phyloP scores from a whole-genome alignment of 352 stramenopile genomes.

The Chrysophaeum taylorii region DNA sequence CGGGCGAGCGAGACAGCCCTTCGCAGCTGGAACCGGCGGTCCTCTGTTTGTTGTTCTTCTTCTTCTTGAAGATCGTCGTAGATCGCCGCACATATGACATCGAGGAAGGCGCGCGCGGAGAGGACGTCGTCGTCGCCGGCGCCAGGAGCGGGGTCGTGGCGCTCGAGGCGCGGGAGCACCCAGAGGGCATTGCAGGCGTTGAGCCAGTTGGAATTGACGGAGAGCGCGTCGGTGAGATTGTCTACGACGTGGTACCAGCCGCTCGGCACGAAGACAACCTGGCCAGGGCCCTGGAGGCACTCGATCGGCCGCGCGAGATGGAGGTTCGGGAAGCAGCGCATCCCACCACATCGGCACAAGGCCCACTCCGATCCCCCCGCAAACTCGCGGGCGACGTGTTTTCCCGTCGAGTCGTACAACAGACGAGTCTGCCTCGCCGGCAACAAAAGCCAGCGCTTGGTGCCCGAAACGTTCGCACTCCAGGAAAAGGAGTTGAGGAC shows the following conservation, averaged over 20 bases:
- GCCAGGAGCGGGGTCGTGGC: not conserved
- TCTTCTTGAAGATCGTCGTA: no score
- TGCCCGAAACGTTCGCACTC: conserved; percentile 86
- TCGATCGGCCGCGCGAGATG: conserved; percentile 24
- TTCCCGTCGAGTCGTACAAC: conserved; percentile 20
- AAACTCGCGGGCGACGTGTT: conserved; percentile 9
- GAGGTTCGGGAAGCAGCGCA: conserved; percentile 23
- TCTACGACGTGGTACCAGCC: conserved; percentile 87
- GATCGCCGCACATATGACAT: no score
- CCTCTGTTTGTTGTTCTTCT: no score
- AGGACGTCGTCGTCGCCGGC: no score
- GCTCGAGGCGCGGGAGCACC: not conserved
- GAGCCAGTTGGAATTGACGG: conserved; percentile 96
- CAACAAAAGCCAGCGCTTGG: conserved; percentile 83
- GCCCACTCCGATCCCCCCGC: conserved; percentile 19
- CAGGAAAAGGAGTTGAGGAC: conserved; percentile 92
- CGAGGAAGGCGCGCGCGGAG: no score
- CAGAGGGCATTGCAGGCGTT: conserved; percentile 59
- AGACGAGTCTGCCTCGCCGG: conserved; percentile 46
- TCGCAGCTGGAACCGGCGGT: no score
- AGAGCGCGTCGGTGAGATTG: conserved; percentile 81
- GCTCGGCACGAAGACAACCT: conserved; percentile 88
- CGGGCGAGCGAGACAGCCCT: no score
- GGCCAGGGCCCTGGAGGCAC: conserved; percentile 48
- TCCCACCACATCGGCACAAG: conserved; percentile 20